phyloP scores from a whole-genome alignment of 768 basidiomycete species.

The Trichaptum fuscoviolaceum region DNA sequence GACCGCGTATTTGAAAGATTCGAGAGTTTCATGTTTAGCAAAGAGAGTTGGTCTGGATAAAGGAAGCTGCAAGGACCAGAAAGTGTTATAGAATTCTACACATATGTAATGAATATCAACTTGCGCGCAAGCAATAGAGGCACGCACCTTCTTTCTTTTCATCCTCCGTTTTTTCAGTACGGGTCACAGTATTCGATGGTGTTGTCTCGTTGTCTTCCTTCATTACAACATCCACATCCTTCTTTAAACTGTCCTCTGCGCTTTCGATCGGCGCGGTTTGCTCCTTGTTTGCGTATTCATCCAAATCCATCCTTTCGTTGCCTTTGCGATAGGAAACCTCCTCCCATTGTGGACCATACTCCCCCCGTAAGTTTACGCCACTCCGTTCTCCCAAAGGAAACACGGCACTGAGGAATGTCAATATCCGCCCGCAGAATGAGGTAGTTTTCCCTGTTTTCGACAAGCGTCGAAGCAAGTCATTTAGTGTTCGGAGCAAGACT shows the following conservation, averaged over 20 bases:
- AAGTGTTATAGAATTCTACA: conserved; percentile 76
- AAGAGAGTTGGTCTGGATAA: conserved; percentile 81
- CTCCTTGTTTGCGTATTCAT: conserved; percentile 30
- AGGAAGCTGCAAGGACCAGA: conserved; percentile 84
- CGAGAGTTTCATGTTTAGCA: conserved; percentile 47
- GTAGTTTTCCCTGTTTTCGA: conserved; percentile 84
- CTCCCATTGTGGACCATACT: conserved; percentile 79
- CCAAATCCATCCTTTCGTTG: conserved; percentile 60
- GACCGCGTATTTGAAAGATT: conserved; percentile 64
- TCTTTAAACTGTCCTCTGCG: neutral
- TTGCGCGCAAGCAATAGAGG: neutral
- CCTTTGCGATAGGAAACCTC: conserved; percentile 32
- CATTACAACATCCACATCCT: conserved; percentile 14
- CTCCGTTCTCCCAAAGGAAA: conserved; percentile 87
- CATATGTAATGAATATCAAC: conserved; percentile 6
- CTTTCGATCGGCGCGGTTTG: conserved; percentile 8
- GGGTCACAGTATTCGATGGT: conserved; percentile 2
- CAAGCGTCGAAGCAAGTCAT: conserved; percentile 79
- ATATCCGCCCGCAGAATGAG: conserved; percentile 83
- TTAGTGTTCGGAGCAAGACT: conserved; percentile 75
- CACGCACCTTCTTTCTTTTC: conserved; percentile 59
- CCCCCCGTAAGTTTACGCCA: conserved; percentile 87
- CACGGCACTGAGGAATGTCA: conserved; percentile 79
- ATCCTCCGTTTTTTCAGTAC: conserved; percentile 12
- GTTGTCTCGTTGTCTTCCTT: conserved; percentile 27